Evolutionary conservation across 2,329 filamentous ascomycete species (phyloP).

Genomic region (Xylaria arbuscula): DNA sequence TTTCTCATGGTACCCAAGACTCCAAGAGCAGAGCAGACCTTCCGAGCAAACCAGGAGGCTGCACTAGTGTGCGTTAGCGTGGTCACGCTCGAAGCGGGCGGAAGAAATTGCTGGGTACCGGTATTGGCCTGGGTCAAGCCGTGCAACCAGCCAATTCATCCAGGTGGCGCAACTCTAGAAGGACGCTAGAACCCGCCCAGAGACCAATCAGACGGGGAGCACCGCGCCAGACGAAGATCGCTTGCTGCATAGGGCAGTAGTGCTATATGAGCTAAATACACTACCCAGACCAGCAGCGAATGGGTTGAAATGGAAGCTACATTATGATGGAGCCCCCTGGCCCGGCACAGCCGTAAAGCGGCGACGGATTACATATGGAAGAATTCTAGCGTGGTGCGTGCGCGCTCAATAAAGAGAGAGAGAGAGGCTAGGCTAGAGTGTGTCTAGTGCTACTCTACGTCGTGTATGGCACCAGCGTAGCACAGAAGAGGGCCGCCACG

Average conservation of each 20-base stretch:
- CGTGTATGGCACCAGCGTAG: not conserved
- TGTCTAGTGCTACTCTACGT: not conserved
- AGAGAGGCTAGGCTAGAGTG: no score
- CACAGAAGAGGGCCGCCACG: not conserved
- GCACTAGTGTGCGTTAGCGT: no score
- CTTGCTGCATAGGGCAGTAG: slow-evolving; percentile 40
- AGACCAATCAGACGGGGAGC: slow-evolving; percentile 43
- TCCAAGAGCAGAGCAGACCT: no score
- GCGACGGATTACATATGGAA: slow-evolving; percentile 46
- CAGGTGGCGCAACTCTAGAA: slow-evolving; percentile 51
- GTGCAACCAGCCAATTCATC: slow-evolving; percentile 27
- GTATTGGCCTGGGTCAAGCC: slow-evolving; percentile 9
- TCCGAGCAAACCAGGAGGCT: no score
- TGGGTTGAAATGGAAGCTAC: slow-evolving; percentile 13
- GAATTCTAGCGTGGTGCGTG: slow-evolving; percentile 31
- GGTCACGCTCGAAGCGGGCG: not conserved
- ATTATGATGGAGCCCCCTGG: slow-evolving; percentile 33
- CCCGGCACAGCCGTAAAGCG: slow-evolving; percentile 45
- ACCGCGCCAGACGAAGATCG: slow-evolving; percentile 41
- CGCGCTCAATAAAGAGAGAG: no score
- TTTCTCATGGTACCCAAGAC: no score
- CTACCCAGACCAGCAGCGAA: not conserved
- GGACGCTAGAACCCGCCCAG: slow-evolving; percentile 51
- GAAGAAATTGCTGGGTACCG: not conserved
- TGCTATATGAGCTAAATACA: not conserved